Evolutionary conservation across 805 yeast genomes (phyloP).

Genomic region (Kuraishia floccosa): DNA sequence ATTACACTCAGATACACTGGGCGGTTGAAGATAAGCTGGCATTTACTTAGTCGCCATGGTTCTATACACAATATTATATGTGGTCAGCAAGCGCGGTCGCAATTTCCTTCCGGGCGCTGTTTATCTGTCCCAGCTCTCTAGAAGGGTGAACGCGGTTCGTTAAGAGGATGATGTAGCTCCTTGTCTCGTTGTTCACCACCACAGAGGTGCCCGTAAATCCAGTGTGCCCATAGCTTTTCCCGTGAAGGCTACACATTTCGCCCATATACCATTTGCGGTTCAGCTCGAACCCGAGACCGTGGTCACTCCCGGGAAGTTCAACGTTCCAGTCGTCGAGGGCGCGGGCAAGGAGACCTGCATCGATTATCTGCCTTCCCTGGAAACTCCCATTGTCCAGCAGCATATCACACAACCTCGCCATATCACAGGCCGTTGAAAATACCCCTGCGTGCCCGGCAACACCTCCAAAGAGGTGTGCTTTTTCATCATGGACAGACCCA

Average conservation of each 20-base stretch:
- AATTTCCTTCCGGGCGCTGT: not conserved
- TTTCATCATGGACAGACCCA: conserved; percentile 1
- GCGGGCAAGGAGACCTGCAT: not conserved
- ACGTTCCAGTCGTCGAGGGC: not conserved
- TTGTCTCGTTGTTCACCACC: not conserved
- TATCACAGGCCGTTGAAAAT: not conserved
- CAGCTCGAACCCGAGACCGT: conserved; percentile 1
- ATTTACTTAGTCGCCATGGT: too few relatives aligned
- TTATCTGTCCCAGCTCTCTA: not conserved
- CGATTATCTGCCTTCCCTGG: conserved; percentile 1
- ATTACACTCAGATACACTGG: too few relatives aligned
- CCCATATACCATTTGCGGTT: not conserved
- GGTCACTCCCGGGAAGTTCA: not conserved
- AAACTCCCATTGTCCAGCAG: not conserved
- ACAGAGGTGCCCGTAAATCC: conserved; percentile 1
- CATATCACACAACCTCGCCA: not conserved
- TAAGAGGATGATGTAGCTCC: not conserved
- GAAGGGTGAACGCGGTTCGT: not conserved
- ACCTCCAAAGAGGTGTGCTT: not conserved
- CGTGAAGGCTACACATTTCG: not conserved
- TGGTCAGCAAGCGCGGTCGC: not conserved
- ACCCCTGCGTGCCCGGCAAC: conserved; percentile 1
- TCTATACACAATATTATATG: too few relatives aligned
- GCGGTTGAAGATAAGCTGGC: too few relatives aligned
- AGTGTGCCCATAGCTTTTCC: not conserved